Evolutionary conservation across 2,329 filamentous ascomycete genomes (phyloP), one percentile per base, ranked within the genome.

Genomic region (Colletotrichum simmondsii): DNA sequence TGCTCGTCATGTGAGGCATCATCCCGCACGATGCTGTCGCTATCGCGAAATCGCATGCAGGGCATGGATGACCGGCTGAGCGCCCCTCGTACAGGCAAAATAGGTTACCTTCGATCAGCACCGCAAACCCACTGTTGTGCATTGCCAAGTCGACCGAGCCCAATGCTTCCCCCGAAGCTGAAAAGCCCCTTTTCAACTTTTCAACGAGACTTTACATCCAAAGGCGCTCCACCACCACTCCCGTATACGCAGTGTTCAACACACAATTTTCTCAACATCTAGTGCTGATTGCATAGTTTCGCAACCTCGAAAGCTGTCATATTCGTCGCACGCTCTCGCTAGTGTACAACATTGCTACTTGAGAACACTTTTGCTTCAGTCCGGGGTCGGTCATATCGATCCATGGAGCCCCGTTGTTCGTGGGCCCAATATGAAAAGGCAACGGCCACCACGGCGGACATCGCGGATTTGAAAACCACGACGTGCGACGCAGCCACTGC

Each of bases 1-100:
- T 70, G 66, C 60, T 65, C 66, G 56, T 70, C 70, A 72, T 70
- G 70, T 72, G 70, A 72, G 70, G 70, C 70, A 70, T 72, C 69
- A 68, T 72, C 56, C 60, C 67, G 59, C 35, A 70, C 60, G 32
- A 70, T 56, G 42, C 35, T 56, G 59, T 72, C 54, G 70, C 66
- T 70, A 65, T 65, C 61, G 46, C 60, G 26, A 72, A 70, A 46
- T 60, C 60, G 70, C 69, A 65, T 70, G 70, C 58, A 63, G 61
- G 65, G 59, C 59, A 65, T 65, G 60, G 56, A 22, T 65, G 60
- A 37, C 65, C 35, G 59, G 61, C 58, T 53, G 35, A 58, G 53
- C 58, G 53, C 30, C 32, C 56, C 32, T 70, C 70, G 60, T 58
- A 68, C 65, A 68, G 37, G 58, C 46, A 53, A 37, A 46, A 32